These are phyloP conservation scores for Dentiscutata heterogama DNA, from an alignment of 371 early-diverging fungal genomes.

Conservation along the genomic window DNA sequence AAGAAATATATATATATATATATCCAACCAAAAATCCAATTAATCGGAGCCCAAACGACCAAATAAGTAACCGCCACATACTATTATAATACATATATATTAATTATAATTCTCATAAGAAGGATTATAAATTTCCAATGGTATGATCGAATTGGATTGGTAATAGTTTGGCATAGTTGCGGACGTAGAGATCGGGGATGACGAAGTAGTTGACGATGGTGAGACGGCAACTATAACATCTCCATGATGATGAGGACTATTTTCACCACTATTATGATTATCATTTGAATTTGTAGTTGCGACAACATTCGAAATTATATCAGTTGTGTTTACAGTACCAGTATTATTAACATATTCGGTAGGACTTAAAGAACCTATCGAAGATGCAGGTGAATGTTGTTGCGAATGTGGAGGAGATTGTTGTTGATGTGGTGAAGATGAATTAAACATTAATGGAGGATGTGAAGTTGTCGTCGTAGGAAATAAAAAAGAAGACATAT, in stretches of 20 bases:
- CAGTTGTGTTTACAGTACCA: not conserved
- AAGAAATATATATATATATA: too few species aligned
- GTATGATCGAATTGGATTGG: not conserved
- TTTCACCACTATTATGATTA: not conserved
- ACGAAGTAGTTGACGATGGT: conserved; percentile 1
- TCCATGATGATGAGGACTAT: conserved; percentile 4
- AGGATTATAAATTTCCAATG: conserved; percentile 4
- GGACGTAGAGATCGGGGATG: not conserved
- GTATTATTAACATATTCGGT: not conserved
- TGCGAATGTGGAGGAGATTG: conserved; percentile 23
- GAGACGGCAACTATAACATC: conserved; percentile 13
- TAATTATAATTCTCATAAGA: too few species aligned
- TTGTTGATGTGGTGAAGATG: not conserved
- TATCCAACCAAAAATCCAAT: too few species aligned
- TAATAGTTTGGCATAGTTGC: conserved; percentile 1
- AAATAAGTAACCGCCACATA: too few species aligned
- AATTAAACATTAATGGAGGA: conserved; percentile 25
- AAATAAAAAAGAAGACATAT: conserved; percentile 16
- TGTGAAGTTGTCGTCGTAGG: conserved; percentile 30
- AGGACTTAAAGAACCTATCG: conserved; percentile 38
- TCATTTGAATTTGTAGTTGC: not conserved
- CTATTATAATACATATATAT: too few species aligned
- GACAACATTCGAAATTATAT: not conserved
- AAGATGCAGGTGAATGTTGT: conserved; percentile 25
- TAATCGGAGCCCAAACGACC: too few species aligned